Percentiles rank a stretch among this genome's conserved stretches.
These are phyloP conservation scores for Vanrija sp. DNA, from an alignment of 1,284 basidiomycete species.

Conservation along the genomic window DNA sequence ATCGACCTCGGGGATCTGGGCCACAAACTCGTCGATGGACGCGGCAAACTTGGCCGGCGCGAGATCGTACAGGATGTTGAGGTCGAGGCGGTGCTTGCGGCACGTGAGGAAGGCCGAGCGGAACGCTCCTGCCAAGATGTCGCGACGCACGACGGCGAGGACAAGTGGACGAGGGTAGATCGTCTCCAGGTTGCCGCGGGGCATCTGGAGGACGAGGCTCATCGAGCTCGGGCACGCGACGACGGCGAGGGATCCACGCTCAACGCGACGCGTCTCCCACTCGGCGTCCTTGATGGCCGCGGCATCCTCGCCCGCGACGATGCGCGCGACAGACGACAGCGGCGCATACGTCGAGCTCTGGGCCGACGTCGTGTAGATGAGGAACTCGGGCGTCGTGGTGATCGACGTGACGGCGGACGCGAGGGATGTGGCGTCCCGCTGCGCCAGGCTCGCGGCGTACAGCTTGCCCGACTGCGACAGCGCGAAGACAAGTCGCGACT, in stretches of 20 bases:
- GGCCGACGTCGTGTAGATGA: conserved; percentile 80
- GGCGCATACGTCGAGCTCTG: conserved; percentile 79
- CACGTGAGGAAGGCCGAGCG: conserved; percentile 84
- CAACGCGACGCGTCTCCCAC: conserved; percentile 73
- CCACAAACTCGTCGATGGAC: conserved; percentile 64
- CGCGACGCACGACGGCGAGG: conserved; percentile 70
- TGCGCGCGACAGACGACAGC: conserved; percentile 44
- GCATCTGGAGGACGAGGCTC: conserved; percentile 94
- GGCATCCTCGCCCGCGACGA: conserved; percentile 30
- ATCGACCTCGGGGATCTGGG: conserved; percentile 84
- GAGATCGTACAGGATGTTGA: conserved; percentile 82
- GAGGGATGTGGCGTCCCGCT: conserved; percentile 45
- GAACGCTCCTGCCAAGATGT: conserved; percentile 64
- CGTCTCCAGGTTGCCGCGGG: conserved; percentile 93
- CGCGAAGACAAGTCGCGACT: conserved; percentile 59
- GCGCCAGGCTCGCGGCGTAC: conserved; percentile 49
- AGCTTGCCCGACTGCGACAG: conserved; percentile 65
- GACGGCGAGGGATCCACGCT: conserved; percentile 81
- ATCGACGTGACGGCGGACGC: conserved; percentile 74
- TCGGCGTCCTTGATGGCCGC: conserved; percentile 38
- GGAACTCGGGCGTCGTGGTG: conserved; percentile 69
- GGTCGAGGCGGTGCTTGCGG: conserved; percentile 87
- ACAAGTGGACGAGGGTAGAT: conserved; percentile 90
- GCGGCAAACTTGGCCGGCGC: conserved; percentile 65
- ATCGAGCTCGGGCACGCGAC: conserved; percentile 79